Evolutionary conservation across 208 protist genomes (phyloP).

Genomic region (Polymyxa betae): DNA sequence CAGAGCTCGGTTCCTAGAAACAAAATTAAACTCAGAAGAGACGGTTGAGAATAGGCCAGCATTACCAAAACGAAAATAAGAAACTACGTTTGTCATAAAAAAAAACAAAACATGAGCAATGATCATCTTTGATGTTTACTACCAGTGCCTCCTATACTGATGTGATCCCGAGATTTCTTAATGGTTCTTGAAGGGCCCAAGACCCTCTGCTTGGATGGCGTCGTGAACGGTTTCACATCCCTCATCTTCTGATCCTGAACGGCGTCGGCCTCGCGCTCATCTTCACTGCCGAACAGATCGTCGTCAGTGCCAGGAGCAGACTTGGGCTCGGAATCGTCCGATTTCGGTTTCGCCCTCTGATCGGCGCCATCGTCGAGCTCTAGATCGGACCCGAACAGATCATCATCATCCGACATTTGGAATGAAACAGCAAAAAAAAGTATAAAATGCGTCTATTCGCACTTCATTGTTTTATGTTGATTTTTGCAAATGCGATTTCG

Average conservation of each 20-base stretch:
- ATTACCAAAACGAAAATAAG: not conserved
- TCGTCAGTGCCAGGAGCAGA: not conserved
- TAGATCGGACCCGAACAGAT: slow-evolving; percentile 6
- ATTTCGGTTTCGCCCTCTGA: not conserved
- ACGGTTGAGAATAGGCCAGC: not conserved
- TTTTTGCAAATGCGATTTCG: too few relatives aligned
- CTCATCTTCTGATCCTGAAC: not conserved
- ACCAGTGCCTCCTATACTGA: not conserved
- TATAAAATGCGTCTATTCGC: too few relatives aligned
- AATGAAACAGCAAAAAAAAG: too few relatives aligned
- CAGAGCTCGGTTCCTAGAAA: slow-evolving; percentile 9
- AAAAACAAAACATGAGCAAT: not conserved
- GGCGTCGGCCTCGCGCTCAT: not conserved
- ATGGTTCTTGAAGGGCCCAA: not conserved
- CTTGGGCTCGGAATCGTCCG: not conserved
- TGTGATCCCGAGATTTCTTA: not conserved
- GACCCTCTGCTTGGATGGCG: not conserved
- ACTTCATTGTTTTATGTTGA: too few relatives aligned
- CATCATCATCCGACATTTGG: too few relatives aligned
- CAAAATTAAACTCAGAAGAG: not conserved
- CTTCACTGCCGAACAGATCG: slow-evolving; percentile 18
- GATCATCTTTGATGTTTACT: not conserved
- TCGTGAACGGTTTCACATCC: not conserved
- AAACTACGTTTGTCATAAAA: not conserved
- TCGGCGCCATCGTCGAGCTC: not conserved